Base-by-base conservation (phyloP, 108 stramenopile species). In the Nannochloropsis salina region DNA sequence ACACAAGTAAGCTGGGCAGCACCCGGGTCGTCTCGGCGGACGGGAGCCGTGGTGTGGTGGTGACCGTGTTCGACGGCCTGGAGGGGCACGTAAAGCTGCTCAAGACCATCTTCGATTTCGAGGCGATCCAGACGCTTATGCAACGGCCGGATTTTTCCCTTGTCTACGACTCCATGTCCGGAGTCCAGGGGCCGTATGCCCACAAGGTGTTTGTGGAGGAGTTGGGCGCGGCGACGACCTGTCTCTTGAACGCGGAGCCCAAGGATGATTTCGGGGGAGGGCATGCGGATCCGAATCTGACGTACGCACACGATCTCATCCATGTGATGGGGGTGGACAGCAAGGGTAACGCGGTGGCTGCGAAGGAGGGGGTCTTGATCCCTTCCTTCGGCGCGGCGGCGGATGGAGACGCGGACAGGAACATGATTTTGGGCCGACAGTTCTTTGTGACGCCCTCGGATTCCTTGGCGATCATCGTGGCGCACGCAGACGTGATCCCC, bases 381-480 rank as follows among this genome's bases (percentile, higher is more conserved):
- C 99, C 98, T 31, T 91, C 93, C 83, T 98, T 99, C 88, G 99
- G 99, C 83, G 98, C 98, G 31, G 99, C 99, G 31, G 96, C 96
- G 42, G 99, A 99, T 90, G 99, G 99, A 21, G 99, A 99, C 91
- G 99, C 96, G 83, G 99, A 99, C 85, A 94, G 99, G 9, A 99
- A 99, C 94, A 99, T 99, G 99, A 98, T 99, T 89, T 95, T 99
- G 80, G 99, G 99, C 80, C 90, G 91, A 31, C 44, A 83, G 89
- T 99, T 99, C 94, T 99, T 99, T 91, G 98, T 99, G 82, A 99
- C 98, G 45, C 99, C 99, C 21, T 96, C 95, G 18, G 99, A 99
- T 90, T 98, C 97, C 42, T 92, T 99, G 86, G 99, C 99, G 22
- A 92, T 99, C 82, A 95, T 99, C 88, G 97, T 96, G 51, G 97